Evolutionary conservation across 352 stramenopile species (phyloP), one percentile per base, ranked within the genome.

Genomic region (Globisporangium splendens): DNA sequence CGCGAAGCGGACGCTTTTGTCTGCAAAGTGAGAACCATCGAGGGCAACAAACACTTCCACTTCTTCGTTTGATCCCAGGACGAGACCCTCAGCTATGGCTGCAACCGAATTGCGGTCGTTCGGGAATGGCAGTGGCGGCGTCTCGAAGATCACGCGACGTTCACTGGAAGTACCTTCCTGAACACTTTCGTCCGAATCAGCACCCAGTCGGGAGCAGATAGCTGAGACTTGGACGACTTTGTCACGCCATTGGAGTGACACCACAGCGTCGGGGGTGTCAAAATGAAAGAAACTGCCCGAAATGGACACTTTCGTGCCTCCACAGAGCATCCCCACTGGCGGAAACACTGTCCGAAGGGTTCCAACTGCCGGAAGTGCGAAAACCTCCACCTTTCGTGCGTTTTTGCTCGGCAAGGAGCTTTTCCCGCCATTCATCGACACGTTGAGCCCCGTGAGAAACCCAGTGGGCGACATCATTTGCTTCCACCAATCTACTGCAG

Each of bases 401-500:
- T 68, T 33, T 46, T 58, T 50, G 0, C 28, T 50, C 18, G 70
- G 65, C 8, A 87, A 21, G 12, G 68, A 72, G 8, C 54, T 74
- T 46, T 67, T 67, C 0, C 70, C 69, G 18, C 58, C 52, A 59
- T 88, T 83, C 69, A 91, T 75, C 0, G 79, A 85, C 18, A 91
- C 57, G 4, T 48, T 57, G 0, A 91, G 13, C 18, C 73, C 49
- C 24, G 69, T 58, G 39, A 49, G 8, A 57, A 82, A 79, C 0
- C 67, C 66, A 38, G 61, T 17, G 54, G 56, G 75, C 65, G 22
- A 57, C 44, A 60, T 70, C 17, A 18, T 44, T 44, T 47, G 18
- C 41, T 68, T 72, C 73, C 70, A 83, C 73, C 68, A 83, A 46
- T 73, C 59, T 8, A 46, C n/a, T 57, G 66, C 65, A 5, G 48